Base-by-base conservation (phyloP, 1,139 yeast species). In the Eremothecium gossypii region DNA sequence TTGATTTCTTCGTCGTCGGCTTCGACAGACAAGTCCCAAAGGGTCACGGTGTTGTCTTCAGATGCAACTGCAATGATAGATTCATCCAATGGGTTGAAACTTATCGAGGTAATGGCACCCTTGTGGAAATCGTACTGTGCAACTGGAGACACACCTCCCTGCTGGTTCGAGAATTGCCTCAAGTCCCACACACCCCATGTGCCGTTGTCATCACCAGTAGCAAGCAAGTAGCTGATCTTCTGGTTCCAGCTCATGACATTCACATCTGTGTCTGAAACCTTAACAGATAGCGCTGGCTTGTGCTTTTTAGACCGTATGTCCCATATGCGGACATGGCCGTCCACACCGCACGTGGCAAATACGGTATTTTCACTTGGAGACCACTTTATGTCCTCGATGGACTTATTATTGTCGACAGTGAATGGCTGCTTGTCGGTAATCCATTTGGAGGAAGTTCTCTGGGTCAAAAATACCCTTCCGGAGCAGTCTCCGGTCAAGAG, bases 161-260 rank as follows among this genome's bases (percentile, higher is more conserved):
- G 26, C 36, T 68, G 65, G 39, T 76, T 76, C 50, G 77, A 75
- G 67, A 93, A 87, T 54, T 77, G 83, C 61, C 98, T 81, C 65
- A 91, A 72, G 68, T 91, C 99, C 98, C 99, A 91, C 34, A 91
- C 93, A 42, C 95, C 87, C 96, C 97, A 91, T 28, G 80, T 68
- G 48, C 99, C 99, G 62, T 87, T 96, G 63, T 91, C 99, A 59
- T 91, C 96, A 51, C 99, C 99, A 40, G 93, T 80, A 1, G 97
- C 97, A 47, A 91, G 71, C 56, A 91, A 69, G 57, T 87, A 85
- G 58, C 82, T 82, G 50, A 89, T 83, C 59, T 84, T 84, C 47
- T 76, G 76, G 66, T 93, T 85, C 99, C 99, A 91, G 38, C 96
- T 84, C 63, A 93, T 83, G 45, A 93, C 98, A 60, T 91, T 91